Conservation (phyloP, 371 early-diverging fungal genomes). For the Batrachochytrium dendrobatidis region DNA sequence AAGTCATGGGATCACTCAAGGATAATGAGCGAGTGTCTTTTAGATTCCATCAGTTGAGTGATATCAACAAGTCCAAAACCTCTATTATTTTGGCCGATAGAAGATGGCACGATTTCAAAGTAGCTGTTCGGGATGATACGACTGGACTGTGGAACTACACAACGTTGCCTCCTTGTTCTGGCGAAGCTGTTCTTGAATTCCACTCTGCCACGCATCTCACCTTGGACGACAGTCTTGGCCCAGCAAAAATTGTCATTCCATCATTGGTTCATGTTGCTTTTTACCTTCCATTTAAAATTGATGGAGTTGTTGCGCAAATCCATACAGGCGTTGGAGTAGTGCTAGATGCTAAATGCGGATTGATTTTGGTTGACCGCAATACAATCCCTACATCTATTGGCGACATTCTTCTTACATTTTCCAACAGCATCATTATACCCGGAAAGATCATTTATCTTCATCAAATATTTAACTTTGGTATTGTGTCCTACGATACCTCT, state of each 20-base stretch:
- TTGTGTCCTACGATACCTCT: conserved; percentile 28
- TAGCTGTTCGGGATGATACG: conserved; percentile 24
- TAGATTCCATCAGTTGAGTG: conserved; percentile 19
- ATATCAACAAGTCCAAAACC: conserved; percentile 20
- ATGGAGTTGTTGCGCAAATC: conserved; percentile 22
- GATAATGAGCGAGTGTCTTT: conserved; percentile 34
- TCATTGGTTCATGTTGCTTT: conserved; percentile 30
- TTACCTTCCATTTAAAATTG: conserved; percentile 31
- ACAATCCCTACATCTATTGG: conserved; percentile 70
- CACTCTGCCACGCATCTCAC: conserved; percentile 29
- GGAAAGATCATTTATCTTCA: conserved; percentile 58
- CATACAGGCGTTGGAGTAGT: conserved; percentile 23
- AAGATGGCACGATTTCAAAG: conserved; percentile 24
- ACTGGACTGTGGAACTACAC: conserved; percentile 35
- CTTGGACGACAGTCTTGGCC: conserved; percentile 24
- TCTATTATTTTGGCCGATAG: conserved; percentile 24
- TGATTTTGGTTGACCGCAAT: conserved; percentile 72
- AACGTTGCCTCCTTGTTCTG: conserved; percentile 24
- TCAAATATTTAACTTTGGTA: conserved; percentile 28
- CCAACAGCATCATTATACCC: conserved; percentile 63
- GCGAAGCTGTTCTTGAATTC: conserved; percentile 18
- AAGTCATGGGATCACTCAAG: conserved; percentile 16
- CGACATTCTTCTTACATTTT: conserved; percentile 71
- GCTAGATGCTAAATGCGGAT: conserved; percentile 59
- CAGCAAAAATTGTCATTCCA: conserved; percentile 22